A percentile compares a stretch with the other conserved stretches of the same genome.
These are phyloP conservation scores for Rhynchosporium secalis DNA, from an alignment of 2,329 filamentous ascomycete genomes.

Conservation along the genomic window DNA sequence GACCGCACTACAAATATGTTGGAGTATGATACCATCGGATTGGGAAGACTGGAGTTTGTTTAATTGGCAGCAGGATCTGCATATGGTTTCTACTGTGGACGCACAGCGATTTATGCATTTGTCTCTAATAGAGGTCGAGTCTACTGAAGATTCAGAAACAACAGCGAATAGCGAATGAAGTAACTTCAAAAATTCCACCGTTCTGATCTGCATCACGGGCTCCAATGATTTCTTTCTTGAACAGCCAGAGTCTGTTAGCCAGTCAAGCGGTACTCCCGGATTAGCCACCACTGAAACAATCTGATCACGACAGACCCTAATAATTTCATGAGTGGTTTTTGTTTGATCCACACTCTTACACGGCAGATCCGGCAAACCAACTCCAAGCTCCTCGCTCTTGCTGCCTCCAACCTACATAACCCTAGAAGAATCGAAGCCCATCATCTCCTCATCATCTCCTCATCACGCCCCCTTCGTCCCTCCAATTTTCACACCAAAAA, in stretches of 20 bases:
- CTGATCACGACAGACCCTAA: too few species aligned
- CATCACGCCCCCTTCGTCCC: neutral
- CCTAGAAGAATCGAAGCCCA: neutral
- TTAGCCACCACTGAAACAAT: too few species aligned
- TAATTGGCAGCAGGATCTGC: slow-evolving; percentile 2
- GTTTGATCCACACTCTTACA: neutral
- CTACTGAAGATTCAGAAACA: neutral
- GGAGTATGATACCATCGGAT: slow-evolving; percentile 13
- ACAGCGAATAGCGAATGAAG: slow-evolving; percentile 1
- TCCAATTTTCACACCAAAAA: slow-evolving; percentile 9
- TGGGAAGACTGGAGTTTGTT: slow-evolving; percentile 4
- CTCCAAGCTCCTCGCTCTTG: neutral
- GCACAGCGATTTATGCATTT: slow-evolving; percentile 7
- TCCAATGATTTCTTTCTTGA: too few species aligned
- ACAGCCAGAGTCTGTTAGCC: too few species aligned
- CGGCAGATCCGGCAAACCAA: neutral
- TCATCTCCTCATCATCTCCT: neutral
- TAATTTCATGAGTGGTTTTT: too few species aligned
- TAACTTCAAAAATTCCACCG: too few species aligned
- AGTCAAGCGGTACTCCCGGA: too few species aligned
- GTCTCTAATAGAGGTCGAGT: neutral
- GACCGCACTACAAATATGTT: neutral
- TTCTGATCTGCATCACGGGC: too few species aligned
- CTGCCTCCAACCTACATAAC: neutral
- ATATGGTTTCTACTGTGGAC: neutral